phyloP scores from a whole-genome alignment of 1,284 basidiomycete genomes.

The Schizopora paradoxa region DNA sequence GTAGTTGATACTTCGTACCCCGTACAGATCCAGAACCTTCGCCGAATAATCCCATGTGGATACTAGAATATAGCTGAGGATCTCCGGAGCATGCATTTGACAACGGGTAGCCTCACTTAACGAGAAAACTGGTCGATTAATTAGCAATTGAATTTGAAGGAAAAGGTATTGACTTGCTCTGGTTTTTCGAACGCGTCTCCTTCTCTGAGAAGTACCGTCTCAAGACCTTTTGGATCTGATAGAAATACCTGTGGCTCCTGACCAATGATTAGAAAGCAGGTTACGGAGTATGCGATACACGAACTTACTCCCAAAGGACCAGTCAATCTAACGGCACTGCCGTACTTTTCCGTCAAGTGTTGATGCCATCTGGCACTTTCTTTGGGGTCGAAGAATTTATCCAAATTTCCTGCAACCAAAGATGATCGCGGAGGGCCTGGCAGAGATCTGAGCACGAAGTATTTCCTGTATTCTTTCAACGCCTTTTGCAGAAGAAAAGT shows the following conservation, averaged over 20 bases:
- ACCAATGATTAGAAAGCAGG: not conserved
- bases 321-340: slow-evolving; percentile 42
- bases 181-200: slow-evolving; percentile 29
- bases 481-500: too few species aligned
- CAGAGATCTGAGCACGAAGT: not conserved
- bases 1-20: not conserved
- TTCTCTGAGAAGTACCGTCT: slow-evolving; percentile 37
- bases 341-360: slow-evolving; percentile 30
- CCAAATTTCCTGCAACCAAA: not conserved
- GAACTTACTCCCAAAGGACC: slow-evolving; percentile 46
- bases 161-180: not conserved
- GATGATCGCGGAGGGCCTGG: not conserved
- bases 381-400: not conserved
- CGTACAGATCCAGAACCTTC: not conserved
- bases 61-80: too few species aligned
- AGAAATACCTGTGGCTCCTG: slow-evolving; percentile 34
- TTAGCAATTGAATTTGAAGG: not conserved
- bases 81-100: too few species aligned
- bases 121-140: too few species aligned
- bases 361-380: not conserved
- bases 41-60: not conserved
- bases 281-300: not conserved
- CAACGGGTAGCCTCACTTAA: too few species aligned
- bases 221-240: slow-evolving; percentile 33
- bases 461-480: too few species aligned